Percentiles rank a stretch among this genome's conserved stretches.
These are phyloP conservation scores for Suhomyces tanzawaensis DNA, from an alignment of 805 yeast species.

Conservation along the genomic window DNA sequence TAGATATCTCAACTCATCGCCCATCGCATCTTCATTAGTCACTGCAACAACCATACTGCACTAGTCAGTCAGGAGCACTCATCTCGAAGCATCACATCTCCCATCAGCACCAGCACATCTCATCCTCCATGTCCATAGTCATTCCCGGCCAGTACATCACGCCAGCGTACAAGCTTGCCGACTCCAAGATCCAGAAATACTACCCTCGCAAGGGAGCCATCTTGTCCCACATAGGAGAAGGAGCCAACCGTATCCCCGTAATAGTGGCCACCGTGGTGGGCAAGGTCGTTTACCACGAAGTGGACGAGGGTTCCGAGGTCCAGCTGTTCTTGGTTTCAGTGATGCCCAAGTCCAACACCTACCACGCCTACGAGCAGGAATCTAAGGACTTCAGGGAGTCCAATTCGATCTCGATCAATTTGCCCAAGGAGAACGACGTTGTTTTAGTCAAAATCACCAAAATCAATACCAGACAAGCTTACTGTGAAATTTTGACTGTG, in stretches of 20 bases:
- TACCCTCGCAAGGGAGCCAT: slow-evolving; percentile 67
- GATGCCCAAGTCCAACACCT: slow-evolving; percentile 25
- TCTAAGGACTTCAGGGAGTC: slow-evolving; percentile 9
- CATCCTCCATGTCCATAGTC: slow-evolving; percentile 15
- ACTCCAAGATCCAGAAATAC: slow-evolving; percentile 40
- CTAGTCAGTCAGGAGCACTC: no score
- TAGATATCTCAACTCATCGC: no score
- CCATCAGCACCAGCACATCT: no score
- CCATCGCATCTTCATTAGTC: no score
- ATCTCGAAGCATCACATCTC: no score
- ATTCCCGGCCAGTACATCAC: slow-evolving; percentile 77
- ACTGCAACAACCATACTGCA: no score
- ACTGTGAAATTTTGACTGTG: slow-evolving; percentile 68
- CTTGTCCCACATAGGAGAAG: slow-evolving; percentile 43
- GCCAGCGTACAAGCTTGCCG: slow-evolving; percentile 46
- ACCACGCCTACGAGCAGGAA: slow-evolving; percentile 23
- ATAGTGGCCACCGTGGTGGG: slow-evolving; percentile 66
- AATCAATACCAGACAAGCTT: slow-evolving; percentile 66
- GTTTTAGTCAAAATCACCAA: slow-evolving; percentile 75
- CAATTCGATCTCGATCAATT: slow-evolving; percentile 38
- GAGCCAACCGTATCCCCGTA: slow-evolving; percentile 36
- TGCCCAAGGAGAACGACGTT: slow-evolving; percentile 82
- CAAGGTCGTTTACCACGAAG: slow-evolving; percentile 36
- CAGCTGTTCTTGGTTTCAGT: slow-evolving; percentile 31
- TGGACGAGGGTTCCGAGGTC: slow-evolving; percentile 12